These are phyloP conservation scores for Phytopythium delawarense DNA, from an alignment of 352 stramenopile genomes.

Conservation along the genomic window DNA sequence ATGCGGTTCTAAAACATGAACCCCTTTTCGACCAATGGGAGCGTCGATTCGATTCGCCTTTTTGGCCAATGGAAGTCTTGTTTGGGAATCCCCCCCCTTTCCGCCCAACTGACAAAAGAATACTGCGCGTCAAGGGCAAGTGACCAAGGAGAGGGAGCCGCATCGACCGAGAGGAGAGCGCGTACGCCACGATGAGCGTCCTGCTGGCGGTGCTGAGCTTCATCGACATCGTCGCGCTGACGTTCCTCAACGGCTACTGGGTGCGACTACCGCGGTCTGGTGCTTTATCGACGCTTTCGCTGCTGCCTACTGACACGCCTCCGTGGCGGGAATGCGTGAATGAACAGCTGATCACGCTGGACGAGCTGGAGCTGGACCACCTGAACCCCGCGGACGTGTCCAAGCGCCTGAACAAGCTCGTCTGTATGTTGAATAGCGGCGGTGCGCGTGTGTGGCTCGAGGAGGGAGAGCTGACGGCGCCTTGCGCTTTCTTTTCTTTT, in stretches of 20 bases:
- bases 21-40: too few relatives aligned
- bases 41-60: too few relatives aligned
- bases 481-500: constrained; percentile 2
- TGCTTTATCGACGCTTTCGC: background rate
- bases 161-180: background rate
- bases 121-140: background rate
- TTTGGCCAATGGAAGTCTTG: too few relatives aligned
- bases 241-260: constrained; percentile 87
- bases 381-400: constrained; percentile 82
- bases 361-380: constrained; percentile 85
- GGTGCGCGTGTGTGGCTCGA: background rate
- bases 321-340: background rate
- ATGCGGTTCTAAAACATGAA: too few relatives aligned
- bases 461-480: background rate
- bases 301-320: constrained; percentile 1
- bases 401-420: constrained; percentile 82
- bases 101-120: background rate
- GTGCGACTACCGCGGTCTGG: constrained; percentile 24
- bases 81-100: background rate
- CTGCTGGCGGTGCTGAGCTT: constrained; percentile 78
- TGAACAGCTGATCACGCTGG: constrained; percentile 74
- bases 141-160: constrained; percentile 1
- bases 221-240: constrained; percentile 80
- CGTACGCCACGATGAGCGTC: constrained; percentile 46
- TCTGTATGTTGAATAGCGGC: constrained; percentile 38